Base-by-base conservation (phyloP, 306 rosid genomes). In the Vigna mungo region DNA sequence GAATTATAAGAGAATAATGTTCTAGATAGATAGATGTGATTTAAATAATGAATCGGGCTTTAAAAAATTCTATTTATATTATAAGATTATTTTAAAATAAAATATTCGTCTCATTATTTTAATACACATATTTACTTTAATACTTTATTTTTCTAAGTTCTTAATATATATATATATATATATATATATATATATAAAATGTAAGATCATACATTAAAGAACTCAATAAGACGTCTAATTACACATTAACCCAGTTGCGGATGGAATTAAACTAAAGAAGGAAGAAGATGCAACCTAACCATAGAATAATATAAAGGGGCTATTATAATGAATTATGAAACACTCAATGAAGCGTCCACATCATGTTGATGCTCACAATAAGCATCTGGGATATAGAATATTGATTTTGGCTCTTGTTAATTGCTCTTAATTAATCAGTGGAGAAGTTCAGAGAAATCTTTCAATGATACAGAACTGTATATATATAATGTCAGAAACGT, bases 201-300 rank as follows among this genome's bases (percentile, higher is more conserved):
- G 21, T 16, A 5, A 15, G 9, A 16, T 49, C 21, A 16, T 17
- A 37, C 36, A 49, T 60, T 25, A 36, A 47, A 65, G 37, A 61
- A 11, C 17, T 36, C 55, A 16, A 15, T 49, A 78, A 65, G 12
- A 23, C 23, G 49, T 64, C 10, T n/a, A 39, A 36, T 5, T 5
- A 41, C 41, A 20, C 34, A 65, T 41, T 41, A 41, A 10, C 3
- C 17, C 34, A 65, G 43, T 65, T 65, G 34, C 6, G 30, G 17
- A 65, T 65, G 11, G 25, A 65, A 65, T 79, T 27, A 71, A 79
- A 66, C 32, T 77, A 39, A 79, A 25, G 46, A 79, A 71, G 36
- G 54, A 53, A 72, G 74, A 41, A 52, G 71, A 27, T 27, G 43
- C 25, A 79, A 39, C 43, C 74, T 54, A 63, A 25, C 59, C 49